Evolutionary conservation across 164 flowering plant species (phyloP).

Genomic region (Dillenia suffruticosa): DNA sequence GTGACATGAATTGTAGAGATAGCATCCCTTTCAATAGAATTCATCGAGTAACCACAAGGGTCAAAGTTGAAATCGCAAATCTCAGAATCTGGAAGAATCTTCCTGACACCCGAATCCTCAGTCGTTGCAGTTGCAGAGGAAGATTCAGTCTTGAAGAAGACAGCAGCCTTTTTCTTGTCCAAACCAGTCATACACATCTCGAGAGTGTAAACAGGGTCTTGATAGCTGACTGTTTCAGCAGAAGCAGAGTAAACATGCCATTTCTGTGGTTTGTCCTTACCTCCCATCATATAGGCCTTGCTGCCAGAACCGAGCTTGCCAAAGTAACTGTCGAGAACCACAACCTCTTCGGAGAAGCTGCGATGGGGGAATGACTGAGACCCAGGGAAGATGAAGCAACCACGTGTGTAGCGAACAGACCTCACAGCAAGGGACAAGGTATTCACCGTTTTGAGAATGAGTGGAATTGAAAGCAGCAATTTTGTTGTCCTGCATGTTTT

Average conservation of each 20-base stretch:
- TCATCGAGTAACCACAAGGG: slow-evolving; percentile 94
- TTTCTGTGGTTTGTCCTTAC: slow-evolving; percentile 30
- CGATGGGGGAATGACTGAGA: slow-evolving; percentile 79
- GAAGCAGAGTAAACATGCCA: slow-evolving; percentile 85
- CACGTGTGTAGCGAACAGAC: slow-evolving; percentile 75
- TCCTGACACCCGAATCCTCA: slow-evolving; percentile 53
- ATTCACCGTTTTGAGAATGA: slow-evolving; percentile 51
- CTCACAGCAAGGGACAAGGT: slow-evolving; percentile 44
- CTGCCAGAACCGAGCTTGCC: slow-evolving; percentile 43
- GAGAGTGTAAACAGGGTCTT: slow-evolving; percentile 35
- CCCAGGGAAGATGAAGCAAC: slow-evolving; percentile 75
- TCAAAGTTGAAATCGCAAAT: slow-evolving; percentile 84
- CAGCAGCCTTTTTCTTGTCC: slow-evolving; percentile 55
- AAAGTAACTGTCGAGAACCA: slow-evolving; percentile 59
- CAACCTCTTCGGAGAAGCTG: slow-evolving; percentile 79
- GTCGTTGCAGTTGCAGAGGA: slow-evolving; percentile 72
- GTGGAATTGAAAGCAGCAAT: slow-evolving; percentile 69
- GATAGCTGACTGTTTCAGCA: slow-evolving; percentile 12
- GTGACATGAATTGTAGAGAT: slow-evolving; percentile 89
- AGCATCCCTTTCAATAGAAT: slow-evolving; percentile 55
- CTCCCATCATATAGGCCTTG: slow-evolving; percentile 56
- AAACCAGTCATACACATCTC: slow-evolving; percentile 93
- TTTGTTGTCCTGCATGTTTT: slow-evolving; percentile 93
- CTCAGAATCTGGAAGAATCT: slow-evolving; percentile 64
- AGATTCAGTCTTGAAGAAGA: slow-evolving; percentile 52